Conservation (phyloP, 1,284 basidiomycete genomes). For the Leccinum pachyderme region DNA sequence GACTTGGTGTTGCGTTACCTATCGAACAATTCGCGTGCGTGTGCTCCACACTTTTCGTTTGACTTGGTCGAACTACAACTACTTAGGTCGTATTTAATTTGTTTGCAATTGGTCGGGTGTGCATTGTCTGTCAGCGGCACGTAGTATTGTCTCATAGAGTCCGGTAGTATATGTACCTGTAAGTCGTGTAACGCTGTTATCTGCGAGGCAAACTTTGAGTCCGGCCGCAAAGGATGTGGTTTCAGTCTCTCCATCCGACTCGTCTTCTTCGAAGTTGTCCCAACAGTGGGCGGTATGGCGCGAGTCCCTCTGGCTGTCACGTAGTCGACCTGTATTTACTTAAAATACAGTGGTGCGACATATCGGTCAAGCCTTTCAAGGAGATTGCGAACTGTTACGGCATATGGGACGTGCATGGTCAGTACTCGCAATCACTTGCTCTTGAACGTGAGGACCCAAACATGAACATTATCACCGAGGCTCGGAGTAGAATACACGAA, state of each 20-base stretch:
- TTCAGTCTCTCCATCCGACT: not conserved
- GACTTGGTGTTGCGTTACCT: constrained; percentile 13
- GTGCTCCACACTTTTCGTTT: constrained; percentile 5
- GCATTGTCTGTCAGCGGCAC: not conserved
- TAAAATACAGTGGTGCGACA: no score
- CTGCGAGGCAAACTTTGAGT: not conserved
- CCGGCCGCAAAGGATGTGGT: not conserved
- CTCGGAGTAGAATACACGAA: not conserved
- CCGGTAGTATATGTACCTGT: not conserved
- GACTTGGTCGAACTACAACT: constrained; percentile 15
- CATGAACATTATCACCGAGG: not conserved
- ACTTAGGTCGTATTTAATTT: constrained; percentile 23
- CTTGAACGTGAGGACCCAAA: not conserved
- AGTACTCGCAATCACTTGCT: not conserved
- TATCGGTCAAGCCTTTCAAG: no score
- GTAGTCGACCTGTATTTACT: no score
- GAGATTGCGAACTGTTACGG: no score
- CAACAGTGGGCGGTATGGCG: no score
- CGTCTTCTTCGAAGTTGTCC: no score
- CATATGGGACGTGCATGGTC: no score
- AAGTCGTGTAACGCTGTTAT: not conserved
- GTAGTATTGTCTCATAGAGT: not conserved
- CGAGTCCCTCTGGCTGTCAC: no score
- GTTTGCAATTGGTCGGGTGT: constrained; percentile 9
- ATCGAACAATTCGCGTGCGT: constrained; percentile 10